A percentile compares a stretch with the other conserved stretches of the same genome.
Conservation (phyloP, 129 eudicot genomes). For the Helianthus tuberosus region DNA sequence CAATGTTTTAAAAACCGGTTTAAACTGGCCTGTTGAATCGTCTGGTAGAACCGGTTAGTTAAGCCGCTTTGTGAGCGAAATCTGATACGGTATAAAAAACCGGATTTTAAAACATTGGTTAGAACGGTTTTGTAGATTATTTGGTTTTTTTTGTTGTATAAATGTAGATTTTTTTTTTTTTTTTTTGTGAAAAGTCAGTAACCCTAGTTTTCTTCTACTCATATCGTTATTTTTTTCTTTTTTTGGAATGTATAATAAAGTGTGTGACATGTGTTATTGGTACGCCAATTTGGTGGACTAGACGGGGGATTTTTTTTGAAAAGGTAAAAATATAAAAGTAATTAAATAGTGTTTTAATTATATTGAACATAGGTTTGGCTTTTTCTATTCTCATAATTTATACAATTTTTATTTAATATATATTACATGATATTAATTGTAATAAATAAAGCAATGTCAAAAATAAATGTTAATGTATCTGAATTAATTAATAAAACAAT, state of each 20-base stretch:
- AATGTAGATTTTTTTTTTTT: not conserved
- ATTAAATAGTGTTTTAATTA: not conserved
- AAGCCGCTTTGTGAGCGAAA: too few relatives aligned
- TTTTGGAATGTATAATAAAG: not conserved
- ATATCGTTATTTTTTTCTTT: not conserved
- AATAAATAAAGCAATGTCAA: too few relatives aligned
- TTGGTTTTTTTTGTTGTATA: not conserved
- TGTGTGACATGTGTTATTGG: constrained; percentile 13
- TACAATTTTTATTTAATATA: too few relatives aligned
- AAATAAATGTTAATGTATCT: too few relatives aligned
- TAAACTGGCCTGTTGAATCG: too few relatives aligned
- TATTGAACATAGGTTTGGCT: too few relatives aligned
- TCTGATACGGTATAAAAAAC: too few relatives aligned
- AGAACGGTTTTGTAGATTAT: constrained; percentile 12
- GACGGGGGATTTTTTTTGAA: not conserved
- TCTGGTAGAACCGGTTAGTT: too few relatives aligned
- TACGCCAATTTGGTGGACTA: not conserved
- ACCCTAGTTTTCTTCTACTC: not conserved
- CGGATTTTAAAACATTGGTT: too few relatives aligned
- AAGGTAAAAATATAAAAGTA: not conserved
- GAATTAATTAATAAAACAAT: too few relatives aligned
- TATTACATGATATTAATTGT: too few relatives aligned
- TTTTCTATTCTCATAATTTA: too few relatives aligned
- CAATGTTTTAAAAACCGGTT: not conserved
- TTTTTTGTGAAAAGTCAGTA: not conserved